Conservation (phyloP, 148 eudicot genomes). For the Chenopodium berlandieri region DNA sequence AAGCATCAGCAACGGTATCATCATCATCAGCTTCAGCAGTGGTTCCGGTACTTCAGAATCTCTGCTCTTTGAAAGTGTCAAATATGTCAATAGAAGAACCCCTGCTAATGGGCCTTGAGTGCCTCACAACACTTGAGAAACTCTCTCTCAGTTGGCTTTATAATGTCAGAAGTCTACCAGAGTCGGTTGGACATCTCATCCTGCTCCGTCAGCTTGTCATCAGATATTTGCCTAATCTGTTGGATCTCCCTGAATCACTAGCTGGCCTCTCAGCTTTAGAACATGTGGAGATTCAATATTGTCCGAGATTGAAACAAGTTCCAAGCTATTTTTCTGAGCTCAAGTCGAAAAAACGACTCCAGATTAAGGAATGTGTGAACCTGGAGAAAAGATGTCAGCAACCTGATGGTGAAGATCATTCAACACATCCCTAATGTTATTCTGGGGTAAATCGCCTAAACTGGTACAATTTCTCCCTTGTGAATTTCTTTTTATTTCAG, state of each 20-base stretch:
- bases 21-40: too few species aligned
- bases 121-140: background rate
- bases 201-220: background rate
- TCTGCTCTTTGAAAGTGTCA: background rate
- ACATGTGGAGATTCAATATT: background rate
- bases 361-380: background rate
- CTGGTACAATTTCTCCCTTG: too few species aligned
- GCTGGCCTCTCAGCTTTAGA: background rate
- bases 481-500: too few species aligned
- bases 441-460: too few species aligned
- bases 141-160: background rate
- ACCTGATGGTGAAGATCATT: background rate
- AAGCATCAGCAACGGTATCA: background rate
- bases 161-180: constrained; percentile 1
- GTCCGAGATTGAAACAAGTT: background rate
- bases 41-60: background rate
- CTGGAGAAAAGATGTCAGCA: background rate
- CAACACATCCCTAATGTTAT: too few species aligned
- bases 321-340: background rate
- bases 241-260: background rate
- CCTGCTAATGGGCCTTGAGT: background rate
- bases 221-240: background rate
- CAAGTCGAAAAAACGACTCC: background rate
- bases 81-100: background rate
- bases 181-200: background rate